Percentiles rank a stretch among this genome's conserved stretches.
Evolutionary conservation across 176 grass and related monocot species (phyloP).

Genomic region (Oryza australiensis): DNA sequence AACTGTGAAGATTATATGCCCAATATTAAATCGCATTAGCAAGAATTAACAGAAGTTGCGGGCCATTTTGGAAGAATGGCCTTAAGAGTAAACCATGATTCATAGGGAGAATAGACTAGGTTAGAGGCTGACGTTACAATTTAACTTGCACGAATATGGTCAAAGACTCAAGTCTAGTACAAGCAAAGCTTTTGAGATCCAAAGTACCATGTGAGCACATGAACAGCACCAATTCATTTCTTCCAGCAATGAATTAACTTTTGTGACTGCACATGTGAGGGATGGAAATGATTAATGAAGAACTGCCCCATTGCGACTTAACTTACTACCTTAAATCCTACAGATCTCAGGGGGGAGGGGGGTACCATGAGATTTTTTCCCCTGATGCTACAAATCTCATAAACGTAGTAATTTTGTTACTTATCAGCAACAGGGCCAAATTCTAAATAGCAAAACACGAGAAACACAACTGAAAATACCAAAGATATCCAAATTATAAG

Average conservation of each 20-base stretch:
- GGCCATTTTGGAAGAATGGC: neutral
- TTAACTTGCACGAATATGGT: constrained; percentile 33
- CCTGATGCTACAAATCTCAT: constrained; percentile 19
- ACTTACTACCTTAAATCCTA: constrained; percentile 26
- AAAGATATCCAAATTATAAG: neutral
- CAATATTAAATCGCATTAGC: neutral
- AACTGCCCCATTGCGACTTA: constrained; percentile 21
- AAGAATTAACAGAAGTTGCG: neutral
- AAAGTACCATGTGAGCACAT: constrained; percentile 66
- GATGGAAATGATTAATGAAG: constrained; percentile 37
- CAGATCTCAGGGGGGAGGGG: constrained; percentile 27
- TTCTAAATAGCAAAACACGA: constrained; percentile 6
- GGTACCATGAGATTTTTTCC: neutral
- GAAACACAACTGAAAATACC: neutral
- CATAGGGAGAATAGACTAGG: constrained; percentile 24
- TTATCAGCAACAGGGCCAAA: constrained; percentile 14
- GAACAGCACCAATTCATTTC: constrained; percentile 46
- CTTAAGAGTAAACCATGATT: constrained; percentile 1
- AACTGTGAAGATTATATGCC: constrained; percentile 2
- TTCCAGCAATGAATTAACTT: constrained; percentile 39
- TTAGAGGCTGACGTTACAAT: neutral
- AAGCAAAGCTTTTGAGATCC: constrained; percentile 39
- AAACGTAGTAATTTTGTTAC: neutral
- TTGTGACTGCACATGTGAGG: constrained; percentile 48
- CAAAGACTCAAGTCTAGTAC: constrained; percentile 29